Conservation (phyloP, 2,329 filamentous ascomycete species). For the Bipolaris cookei region DNA sequence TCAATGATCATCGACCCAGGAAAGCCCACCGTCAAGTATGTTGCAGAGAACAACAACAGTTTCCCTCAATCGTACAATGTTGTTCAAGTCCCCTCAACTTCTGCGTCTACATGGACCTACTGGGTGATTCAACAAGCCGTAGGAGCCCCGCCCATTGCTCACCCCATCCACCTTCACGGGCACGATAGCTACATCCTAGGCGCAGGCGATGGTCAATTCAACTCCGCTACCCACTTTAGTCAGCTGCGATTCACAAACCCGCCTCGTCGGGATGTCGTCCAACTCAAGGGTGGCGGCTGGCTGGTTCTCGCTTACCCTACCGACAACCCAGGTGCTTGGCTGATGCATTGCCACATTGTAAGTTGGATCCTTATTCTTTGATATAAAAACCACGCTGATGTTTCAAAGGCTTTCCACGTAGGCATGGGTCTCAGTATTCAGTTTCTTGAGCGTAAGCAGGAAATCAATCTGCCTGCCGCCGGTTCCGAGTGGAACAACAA, state of each 20-base stretch:
- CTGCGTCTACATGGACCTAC: conserved; percentile 49
- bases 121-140: conserved; percentile 56
- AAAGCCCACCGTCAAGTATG: conserved; percentile 56
- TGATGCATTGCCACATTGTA: conserved; percentile 40
- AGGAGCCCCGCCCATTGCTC: conserved; percentile 46
- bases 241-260: conserved; percentile 46
- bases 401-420: conserved; percentile 32
- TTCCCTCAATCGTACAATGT: conserved; percentile 52
- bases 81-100: conserved; percentile 47
- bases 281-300: conserved; percentile 45
- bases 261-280: conserved; percentile 44
- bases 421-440: conserved; percentile 37
- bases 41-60: conserved; percentile 50
- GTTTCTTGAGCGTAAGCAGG: conserved; percentile 32
- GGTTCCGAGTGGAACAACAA: conserved; percentile 37
- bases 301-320: conserved; percentile 59
- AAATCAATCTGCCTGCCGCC: conserved; percentile 28
- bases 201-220: conserved; percentile 43
- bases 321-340: conserved; percentile 57
- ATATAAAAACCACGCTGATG: neutral
- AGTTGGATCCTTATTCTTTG: neutral
- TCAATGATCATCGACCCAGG: conserved; percentile 57
- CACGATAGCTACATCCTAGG: conserved; percentile 36
- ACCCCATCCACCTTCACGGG: conserved; percentile 41
- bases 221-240: conserved; percentile 14